Percentiles rank a stretch among this genome's conserved stretches.
phyloP scores from a whole-genome alignment of 768 basidiomycete genomes.

The Xerocomellus intermedius region DNA sequence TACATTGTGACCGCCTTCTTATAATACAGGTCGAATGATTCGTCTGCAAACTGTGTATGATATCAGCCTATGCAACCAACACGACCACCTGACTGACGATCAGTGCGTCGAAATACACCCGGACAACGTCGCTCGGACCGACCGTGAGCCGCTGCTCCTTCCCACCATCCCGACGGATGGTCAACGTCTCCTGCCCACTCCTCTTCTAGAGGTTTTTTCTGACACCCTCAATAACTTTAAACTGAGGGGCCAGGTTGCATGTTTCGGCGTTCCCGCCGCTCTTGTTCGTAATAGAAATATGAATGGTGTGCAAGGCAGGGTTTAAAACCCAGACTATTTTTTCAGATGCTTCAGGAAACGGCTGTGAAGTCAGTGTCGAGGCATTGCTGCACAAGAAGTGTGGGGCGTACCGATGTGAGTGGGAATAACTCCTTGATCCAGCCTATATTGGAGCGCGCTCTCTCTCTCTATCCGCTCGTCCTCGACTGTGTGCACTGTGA shows the following conservation, averaged over 20 bases:
- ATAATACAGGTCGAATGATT: not conserved
- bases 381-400: not conserved
- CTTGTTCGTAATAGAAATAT: conserved; percentile 7
- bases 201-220: conserved; percentile 10
- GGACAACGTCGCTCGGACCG: conserved; percentile 14
- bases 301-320: not conserved
- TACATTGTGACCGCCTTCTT: not conserved
- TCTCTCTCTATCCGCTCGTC: not conserved
- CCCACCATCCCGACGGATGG: conserved; percentile 2
- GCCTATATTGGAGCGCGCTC: not conserved
- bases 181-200: conserved; percentile 8
- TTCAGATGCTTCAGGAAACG: not conserved
- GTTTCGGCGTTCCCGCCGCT: not conserved
- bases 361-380: not conserved
- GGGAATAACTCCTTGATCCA: not conserved
- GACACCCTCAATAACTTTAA: not conserved
- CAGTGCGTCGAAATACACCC: conserved; percentile 10
- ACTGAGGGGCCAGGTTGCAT: not conserved
- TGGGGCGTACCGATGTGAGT: not conserved
- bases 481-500: too few relatives aligned
- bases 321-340: conserved; percentile 22
- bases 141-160: conserved; percentile 12
- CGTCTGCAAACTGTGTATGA: not conserved
- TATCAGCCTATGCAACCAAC: not conserved
- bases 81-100: conserved; percentile 10